Conservation (phyloP, 352 stramenopile genomes). For the Phytophthora meadii region DNA sequence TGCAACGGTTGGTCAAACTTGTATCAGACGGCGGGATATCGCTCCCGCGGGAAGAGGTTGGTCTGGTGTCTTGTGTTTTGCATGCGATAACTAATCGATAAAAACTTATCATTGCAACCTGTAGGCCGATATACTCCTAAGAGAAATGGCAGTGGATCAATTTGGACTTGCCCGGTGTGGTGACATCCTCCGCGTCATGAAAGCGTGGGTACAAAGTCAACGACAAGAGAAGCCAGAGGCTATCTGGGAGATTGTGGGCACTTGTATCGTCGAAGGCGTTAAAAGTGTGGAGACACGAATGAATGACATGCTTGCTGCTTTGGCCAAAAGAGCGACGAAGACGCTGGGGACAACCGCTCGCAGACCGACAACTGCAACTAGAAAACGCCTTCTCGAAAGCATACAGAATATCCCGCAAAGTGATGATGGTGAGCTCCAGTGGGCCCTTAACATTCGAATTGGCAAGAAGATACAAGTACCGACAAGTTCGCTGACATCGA, state of each 20-base stretch:
- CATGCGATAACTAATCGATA: neutral
- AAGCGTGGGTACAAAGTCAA: constrained; percentile 40
- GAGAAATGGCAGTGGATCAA: constrained; percentile 44
- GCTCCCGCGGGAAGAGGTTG: constrained; percentile 42
- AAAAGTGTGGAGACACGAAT: constrained; percentile 29
- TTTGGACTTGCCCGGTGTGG: constrained; percentile 56
- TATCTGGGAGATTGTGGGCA: constrained; percentile 48
- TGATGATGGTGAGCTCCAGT: constrained; percentile 51
- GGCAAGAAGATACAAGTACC: constrained; percentile 8
- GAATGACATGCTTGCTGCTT: constrained; percentile 11
- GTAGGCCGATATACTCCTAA: constrained; percentile 45
- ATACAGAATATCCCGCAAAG: constrained; percentile 6
- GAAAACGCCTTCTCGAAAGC: constrained; percentile 13
- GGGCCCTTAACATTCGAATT: constrained; percentile 38
- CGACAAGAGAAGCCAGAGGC: constrained; percentile 35
- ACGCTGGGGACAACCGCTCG: constrained; percentile 2
- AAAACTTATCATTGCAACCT: neutral
- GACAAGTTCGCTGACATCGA: constrained; percentile 7
- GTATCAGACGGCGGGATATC: constrained; percentile 52
- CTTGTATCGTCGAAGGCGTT: constrained; percentile 17
- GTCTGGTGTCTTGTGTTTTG: neutral
- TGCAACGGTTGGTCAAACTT: constrained; percentile 46
- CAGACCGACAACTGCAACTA: constrained; percentile 18
- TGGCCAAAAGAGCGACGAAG: constrained; percentile 16
- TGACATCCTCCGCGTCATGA: constrained; percentile 60